Evolutionary conservation across 257 asterid genomes (phyloP), one percentile per base, ranked within the genome.

Genomic region (Solanum sitiens): DNA sequence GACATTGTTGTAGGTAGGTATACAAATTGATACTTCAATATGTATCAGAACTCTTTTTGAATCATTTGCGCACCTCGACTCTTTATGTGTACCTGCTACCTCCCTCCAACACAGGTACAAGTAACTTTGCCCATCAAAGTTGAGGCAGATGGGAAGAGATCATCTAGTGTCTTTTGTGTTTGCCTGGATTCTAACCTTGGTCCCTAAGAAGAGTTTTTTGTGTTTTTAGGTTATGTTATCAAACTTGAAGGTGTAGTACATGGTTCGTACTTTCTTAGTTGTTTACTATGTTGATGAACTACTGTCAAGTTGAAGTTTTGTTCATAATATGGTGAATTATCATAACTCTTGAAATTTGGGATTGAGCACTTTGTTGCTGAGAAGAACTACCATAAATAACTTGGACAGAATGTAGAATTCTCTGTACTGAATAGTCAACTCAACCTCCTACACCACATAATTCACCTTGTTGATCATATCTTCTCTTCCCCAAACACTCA

Each of bases 1-100:
- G 99, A 96, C 94, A 96, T 95, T 84, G 90, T 95, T 25, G 89
- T 95, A 18, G 98, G 99, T 95, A 89, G 90, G 90, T 87, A 27
- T 42, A 39, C 30, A 8, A 79, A 45, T 45, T 79, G 18, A 8
- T 45, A 30, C 68, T 47, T 80, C 8, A n/a, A 44, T 79, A 77
- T 80, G 67, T 11, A 2, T 80, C 53, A 27, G 14, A 27, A 47
- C 1, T 5, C n/a, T 77, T 44, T 44, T 50, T 30, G 25, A 44
- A 56, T 27, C 1, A 2, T 79, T n/a, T 37, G 11, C 0, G 0
- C 65, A 15, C 25, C 85, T 15, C 10, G 40, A 77, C 39, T 44
- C 35, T 42, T 77, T n/a, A 77, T 9, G 39, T 77, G 84, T 77
- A 25, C 84, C 8, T 14, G 25, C 40, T 25, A 5, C 27, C 30